These are phyloP conservation scores for Lotus japonicus DNA, from an alignment of 306 rosid species.

Conservation along the genomic window DNA sequence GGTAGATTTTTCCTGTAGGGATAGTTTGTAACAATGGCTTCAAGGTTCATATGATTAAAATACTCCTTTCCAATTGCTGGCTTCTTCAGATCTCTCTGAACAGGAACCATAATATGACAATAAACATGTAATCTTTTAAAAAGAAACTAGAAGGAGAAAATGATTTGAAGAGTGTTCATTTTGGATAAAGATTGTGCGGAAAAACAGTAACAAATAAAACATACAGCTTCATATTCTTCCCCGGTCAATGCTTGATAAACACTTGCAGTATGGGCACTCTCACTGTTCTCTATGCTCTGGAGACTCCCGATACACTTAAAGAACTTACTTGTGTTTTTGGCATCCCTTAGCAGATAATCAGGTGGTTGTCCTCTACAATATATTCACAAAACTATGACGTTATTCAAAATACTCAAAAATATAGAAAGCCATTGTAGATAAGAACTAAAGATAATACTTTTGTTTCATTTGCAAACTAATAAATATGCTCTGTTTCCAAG, in stretches of 20 bases:
- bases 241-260: slow-evolving; percentile 78
- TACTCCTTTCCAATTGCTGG: slow-evolving; percentile 92
- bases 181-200: slow-evolving; percentile 6
- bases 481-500: not conserved
- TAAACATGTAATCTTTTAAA: not conserved
- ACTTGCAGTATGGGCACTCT: slow-evolving; percentile 43
- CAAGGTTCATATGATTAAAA: slow-evolving; percentile 85
- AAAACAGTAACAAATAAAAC: slow-evolving; percentile 26
- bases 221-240: slow-evolving; percentile 96
- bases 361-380: slow-evolving; percentile 91
- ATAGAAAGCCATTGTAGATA: not conserved
- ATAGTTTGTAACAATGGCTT: slow-evolving; percentile 77
- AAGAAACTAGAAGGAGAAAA: slow-evolving; percentile 6
- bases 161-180: not conserved
- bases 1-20: slow-evolving; percentile 89
- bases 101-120: slow-evolving; percentile 34
- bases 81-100: slow-evolving; percentile 88
- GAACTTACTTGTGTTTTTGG: slow-evolving; percentile 88
- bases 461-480: slow-evolving; percentile 13
- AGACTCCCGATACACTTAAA: slow-evolving; percentile 76
- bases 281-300: slow-evolving; percentile 53
- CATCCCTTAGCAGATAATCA: slow-evolving; percentile 87
- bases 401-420: slow-evolving; percentile 17
- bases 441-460: not conserved
- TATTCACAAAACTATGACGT: slow-evolving; percentile 13